Base-by-base conservation (phyloP, 768 basidiomycete species). In the Fibroporia radiculosa region DNA sequence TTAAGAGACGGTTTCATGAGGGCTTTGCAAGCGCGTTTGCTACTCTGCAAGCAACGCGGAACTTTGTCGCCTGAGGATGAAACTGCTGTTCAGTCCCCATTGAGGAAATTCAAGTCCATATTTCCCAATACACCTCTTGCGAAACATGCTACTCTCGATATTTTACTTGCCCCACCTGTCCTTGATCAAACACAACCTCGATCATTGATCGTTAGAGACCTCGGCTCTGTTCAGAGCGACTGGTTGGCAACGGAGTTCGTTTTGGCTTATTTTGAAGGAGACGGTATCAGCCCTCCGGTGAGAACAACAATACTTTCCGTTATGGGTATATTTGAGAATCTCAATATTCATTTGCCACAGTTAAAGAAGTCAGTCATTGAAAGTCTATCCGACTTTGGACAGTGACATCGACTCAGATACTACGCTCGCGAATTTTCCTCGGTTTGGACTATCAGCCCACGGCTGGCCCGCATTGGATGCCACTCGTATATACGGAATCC, bases 1-100 rank as follows among this genome's bases (percentile, higher is more conserved):
- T 69, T 92, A 23, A 77, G 89, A 18, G 89, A 92, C 57, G 89
- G 84, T 2, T 91, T 91, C 52, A 70, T 90, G 61, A 76, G 89
- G 34, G 75, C 86, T 13, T 62, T 93, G 36, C 77, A 80, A 51
- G 66, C 70, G 2, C 77, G 86, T 16, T 65, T 88, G 47, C 64
- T 69, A 20, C 59, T 73, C 8, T 73, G 67, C 37, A 71, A 71
- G 37, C 71, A 78, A 53, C 65, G 68, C 13, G 77, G 72, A 7
- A 63, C 66, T 0, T 62, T 90, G 8, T 70, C 80, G 0, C 67
- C 76, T 42, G 82, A 82, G 44, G 76, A 74, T 18, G 79, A 83
- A 45, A 59, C 71, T 36, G 67, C 62, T 1, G 68, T 77, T 4
- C 76, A 78, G 41, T 74, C 76, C 1, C 82, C 87, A 1, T 68